Percentiles rank a stretch among this genome's conserved stretches.
Evolutionary conservation across 78 protist genomes (phyloP).

Genomic region (Tieghemostelium lacteum): DNA sequence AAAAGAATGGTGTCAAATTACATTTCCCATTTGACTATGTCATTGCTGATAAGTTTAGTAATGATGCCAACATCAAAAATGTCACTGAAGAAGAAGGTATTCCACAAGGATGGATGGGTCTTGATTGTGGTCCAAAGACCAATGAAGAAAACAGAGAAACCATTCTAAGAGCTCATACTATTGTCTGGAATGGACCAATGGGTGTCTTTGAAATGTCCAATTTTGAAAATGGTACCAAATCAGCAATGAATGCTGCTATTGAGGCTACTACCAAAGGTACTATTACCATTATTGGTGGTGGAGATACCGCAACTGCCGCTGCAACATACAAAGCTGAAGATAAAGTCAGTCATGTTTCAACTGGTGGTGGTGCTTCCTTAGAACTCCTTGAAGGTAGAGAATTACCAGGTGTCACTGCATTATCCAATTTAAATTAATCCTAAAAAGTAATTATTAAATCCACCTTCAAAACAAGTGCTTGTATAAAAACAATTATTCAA

Average conservation of each 20-base stretch:
- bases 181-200: slow-evolving; percentile 99
- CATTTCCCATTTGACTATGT: slow-evolving; percentile 96
- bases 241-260: slow-evolving; percentile 87
- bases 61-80: slow-evolving; percentile 74
- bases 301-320: slow-evolving; percentile 98
- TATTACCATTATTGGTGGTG: slow-evolving; percentile 98
- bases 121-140: slow-evolving; percentile 98
- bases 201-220: slow-evolving; percentile 98
- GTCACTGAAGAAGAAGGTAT: slow-evolving; percentile 90
- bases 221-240: slow-evolving; percentile 95
- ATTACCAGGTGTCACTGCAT: slow-evolving; percentile 84
- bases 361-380: slow-evolving; percentile 99
- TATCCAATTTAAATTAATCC: slow-evolving; percentile 10
- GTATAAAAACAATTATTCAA: neutral
- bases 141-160: slow-evolving; percentile 66
- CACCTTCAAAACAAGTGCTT: no score
- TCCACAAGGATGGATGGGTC: slow-evolving; percentile 98
- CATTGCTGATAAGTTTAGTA: slow-evolving; percentile 86
- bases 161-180: slow-evolving; percentile 85
- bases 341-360: slow-evolving; percentile 94
- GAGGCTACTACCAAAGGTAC: slow-evolving; percentile 91
- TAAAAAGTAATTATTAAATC: no score
- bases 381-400: slow-evolving; percentile 98
- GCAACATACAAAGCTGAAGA: slow-evolving; percentile 89
- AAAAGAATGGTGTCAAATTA: slow-evolving; percentile 88